Conservation (phyloP, 2,329 filamentous ascomycete genomes). For the Trichoderma endophyticum region DNA sequence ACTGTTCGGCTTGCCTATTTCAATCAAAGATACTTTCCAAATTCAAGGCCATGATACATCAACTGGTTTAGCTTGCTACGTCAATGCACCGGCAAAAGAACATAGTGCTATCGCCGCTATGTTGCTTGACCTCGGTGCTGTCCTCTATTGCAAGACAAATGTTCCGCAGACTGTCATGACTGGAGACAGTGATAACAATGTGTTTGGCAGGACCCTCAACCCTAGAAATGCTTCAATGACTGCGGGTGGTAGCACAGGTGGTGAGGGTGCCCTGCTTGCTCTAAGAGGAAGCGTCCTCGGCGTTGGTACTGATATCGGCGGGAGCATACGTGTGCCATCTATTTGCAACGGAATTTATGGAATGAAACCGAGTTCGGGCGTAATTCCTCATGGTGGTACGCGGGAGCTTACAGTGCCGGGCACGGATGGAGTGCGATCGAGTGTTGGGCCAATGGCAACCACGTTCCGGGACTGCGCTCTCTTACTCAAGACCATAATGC, state of each 20-base stretch:
- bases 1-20: neutral
- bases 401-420: slow-evolving; percentile 34
- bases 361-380: slow-evolving; percentile 25
- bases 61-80: slow-evolving; percentile 36
- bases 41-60: slow-evolving; percentile 44
- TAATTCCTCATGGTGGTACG: slow-evolving; percentile 33
- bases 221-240: slow-evolving; percentile 34
- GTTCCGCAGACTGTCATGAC: slow-evolving; percentile 27
- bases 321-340: slow-evolving; percentile 32
- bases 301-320: slow-evolving; percentile 37
- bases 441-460: slow-evolving; percentile 34
- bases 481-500: slow-evolving; percentile 31
- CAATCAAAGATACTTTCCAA: slow-evolving; percentile 3
- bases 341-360: slow-evolving; percentile 32
- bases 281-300: slow-evolving; percentile 34
- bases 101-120: slow-evolving; percentile 31
- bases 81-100: slow-evolving; percentile 31
- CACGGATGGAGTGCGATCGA: slow-evolving; percentile 32
- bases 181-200: slow-evolving; percentile 33
- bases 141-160: slow-evolving; percentile 27
- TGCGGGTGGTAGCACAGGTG: slow-evolving; percentile 37
- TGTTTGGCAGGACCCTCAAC: slow-evolving; percentile 35
- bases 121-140: slow-evolving; percentile 30
- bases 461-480: slow-evolving; percentile 24
- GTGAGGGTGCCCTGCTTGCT: slow-evolving; percentile 36